These are phyloP conservation scores for Starmerella potacharoeniae DNA, from an alignment of 805 yeast species.

Conservation along the genomic window DNA sequence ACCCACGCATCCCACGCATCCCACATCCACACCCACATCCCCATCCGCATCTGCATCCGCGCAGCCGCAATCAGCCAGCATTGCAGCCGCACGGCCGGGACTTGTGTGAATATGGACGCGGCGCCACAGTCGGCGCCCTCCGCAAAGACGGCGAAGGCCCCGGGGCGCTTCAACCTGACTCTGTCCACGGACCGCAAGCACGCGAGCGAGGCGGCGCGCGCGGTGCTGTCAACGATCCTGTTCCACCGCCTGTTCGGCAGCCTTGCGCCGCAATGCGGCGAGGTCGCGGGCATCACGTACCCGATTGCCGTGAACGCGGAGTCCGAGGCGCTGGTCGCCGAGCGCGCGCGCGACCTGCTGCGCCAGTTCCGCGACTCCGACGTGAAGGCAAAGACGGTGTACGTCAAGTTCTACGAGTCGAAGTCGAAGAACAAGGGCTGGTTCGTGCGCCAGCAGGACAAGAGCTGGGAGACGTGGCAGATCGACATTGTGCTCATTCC, in stretches of 20 bases:
- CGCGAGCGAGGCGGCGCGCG: slow-evolving; percentile 44
- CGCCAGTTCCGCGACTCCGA: slow-evolving; percentile 15
- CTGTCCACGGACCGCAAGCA: slow-evolving; percentile 37
- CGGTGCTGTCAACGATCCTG: slow-evolving; percentile 54
- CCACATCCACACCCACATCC: background rate
- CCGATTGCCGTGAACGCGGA: slow-evolving; percentile 15
- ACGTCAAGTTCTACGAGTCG: slow-evolving; percentile 26
- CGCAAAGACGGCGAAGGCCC: background rate
- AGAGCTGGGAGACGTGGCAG: slow-evolving; percentile 64
- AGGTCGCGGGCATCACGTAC: slow-evolving; percentile 48
- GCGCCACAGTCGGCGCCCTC: background rate
- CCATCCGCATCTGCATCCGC: no score
- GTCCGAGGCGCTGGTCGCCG: slow-evolving; percentile 17
- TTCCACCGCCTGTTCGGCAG: slow-evolving; percentile 62
- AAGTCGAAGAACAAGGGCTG: slow-evolving; percentile 40
- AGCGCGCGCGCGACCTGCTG: slow-evolving; percentile 12
- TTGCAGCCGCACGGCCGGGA: background rate
- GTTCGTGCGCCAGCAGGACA: slow-evolving; percentile 42
- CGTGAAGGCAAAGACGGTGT: slow-evolving; percentile 5
- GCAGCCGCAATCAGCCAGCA: no score
- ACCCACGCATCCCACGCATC: background rate
- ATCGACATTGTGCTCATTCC: slow-evolving; percentile 41
- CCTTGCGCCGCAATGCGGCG: slow-evolving; percentile 43
- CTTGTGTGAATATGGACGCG: background rate
- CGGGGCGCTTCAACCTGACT: slow-evolving; percentile 2